These are phyloP conservation scores for Sporothrix variecibatus DNA, from an alignment of 2,329 filamentous ascomycete species.

Conservation along the genomic window DNA sequence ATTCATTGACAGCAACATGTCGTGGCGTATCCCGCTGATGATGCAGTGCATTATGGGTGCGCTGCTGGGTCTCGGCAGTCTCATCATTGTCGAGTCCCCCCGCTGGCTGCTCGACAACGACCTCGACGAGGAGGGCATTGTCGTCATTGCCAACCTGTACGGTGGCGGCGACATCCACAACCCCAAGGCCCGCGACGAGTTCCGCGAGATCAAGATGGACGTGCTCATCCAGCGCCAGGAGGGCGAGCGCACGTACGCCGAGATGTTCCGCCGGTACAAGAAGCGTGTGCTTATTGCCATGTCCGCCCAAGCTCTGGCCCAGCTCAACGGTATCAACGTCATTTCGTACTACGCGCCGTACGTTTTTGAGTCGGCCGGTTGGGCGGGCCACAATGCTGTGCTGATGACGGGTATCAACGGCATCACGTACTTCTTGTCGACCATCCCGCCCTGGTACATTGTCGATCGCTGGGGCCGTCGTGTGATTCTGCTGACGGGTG, in stretches of 20 bases:
- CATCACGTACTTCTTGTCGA: conserved; percentile 84
- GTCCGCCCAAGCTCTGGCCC: conserved; percentile 93
- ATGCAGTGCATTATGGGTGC: conserved; percentile 96
- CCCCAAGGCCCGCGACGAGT: conserved; percentile 88
- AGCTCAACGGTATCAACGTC: conserved; percentile 98
- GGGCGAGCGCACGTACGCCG: conserved; percentile 84
- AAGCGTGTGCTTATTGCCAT: conserved; percentile 97
- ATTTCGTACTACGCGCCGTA: conserved; percentile 98
- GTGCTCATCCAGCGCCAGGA: conserved; percentile 92
- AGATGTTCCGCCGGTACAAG: conserved; percentile 93
- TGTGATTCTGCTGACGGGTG: conserved; percentile 85
- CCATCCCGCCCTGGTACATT: conserved; percentile 94
- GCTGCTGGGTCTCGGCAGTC: conserved; percentile 78
- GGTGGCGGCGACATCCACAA: conserved; percentile 95
- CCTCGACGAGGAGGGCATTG: conserved; percentile 96
- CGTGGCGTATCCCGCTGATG: conserved; percentile 85
- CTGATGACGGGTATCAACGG: conserved; percentile 97
- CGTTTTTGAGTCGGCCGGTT: conserved; percentile 96
- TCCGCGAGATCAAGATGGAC: conserved; percentile 98
- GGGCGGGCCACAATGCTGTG: conserved; percentile 85
- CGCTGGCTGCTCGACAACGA: conserved; percentile 97
- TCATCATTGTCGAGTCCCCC: conserved; percentile 95
- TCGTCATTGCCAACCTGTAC: conserved; percentile 97
- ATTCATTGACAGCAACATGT: conserved; percentile 79
- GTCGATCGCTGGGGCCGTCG: conserved; percentile 91